Percentiles rank a stretch among this genome's conserved stretches.
These are phyloP conservation scores for Dactylonectria estremocensis DNA, from an alignment of 2,329 filamentous ascomycete species.

Conservation along the genomic window DNA sequence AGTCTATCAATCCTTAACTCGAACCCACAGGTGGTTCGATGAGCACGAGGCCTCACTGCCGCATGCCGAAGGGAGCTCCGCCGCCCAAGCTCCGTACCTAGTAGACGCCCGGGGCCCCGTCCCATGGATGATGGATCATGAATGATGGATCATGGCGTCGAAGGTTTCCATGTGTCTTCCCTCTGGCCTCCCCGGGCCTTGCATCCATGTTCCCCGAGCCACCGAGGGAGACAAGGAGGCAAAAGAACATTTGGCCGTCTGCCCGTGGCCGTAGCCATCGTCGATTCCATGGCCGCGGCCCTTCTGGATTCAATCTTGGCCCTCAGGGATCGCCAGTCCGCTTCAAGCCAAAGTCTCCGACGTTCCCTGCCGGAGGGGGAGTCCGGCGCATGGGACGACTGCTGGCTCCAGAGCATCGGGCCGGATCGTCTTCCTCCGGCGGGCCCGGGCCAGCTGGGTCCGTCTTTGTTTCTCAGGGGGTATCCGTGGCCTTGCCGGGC, in stretches of 20 bases:
- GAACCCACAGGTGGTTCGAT: constrained; percentile 23
- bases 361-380: constrained; percentile 27
- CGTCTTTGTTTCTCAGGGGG: constrained; percentile 26
- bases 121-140: background rate
- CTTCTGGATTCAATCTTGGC: constrained; percentile 22
- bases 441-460: constrained; percentile 32
- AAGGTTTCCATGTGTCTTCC: constrained; percentile 19
- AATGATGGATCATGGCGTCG: background rate
- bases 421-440: constrained; percentile 49
- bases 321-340: constrained; percentile 19
- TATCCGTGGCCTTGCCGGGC: constrained; percentile 2
- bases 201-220: constrained; percentile 23
- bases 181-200: constrained; percentile 2
- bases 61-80: constrained; percentile 6
- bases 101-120: background rate
- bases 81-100: constrained; percentile 10
- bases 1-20: constrained; percentile 9
- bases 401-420: constrained; percentile 47
- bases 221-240: background rate
- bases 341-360: constrained; percentile 36
- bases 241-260: background rate
- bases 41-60: constrained; percentile 22
- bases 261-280: constrained; percentile 3
- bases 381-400: constrained; percentile 41
- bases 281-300: constrained; percentile 23